These are phyloP conservation scores for Skeletonema grethae DNA, from an alignment of 108 stramenopile species.

Conservation along the genomic window DNA sequence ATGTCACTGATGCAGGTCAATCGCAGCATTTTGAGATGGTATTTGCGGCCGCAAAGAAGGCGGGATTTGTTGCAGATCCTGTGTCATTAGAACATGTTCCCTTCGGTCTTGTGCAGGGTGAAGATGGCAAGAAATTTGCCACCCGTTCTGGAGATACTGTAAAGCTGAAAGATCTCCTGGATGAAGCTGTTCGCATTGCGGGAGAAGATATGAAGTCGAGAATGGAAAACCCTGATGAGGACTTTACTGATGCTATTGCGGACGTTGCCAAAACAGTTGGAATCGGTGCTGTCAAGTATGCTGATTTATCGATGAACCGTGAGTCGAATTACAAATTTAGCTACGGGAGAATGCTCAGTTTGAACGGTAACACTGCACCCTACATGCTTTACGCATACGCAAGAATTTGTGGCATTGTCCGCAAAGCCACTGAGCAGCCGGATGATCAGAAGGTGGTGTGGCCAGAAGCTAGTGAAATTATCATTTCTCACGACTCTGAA, in stretches of 20 bases:
- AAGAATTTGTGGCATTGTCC: constrained; percentile 92
- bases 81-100: constrained; percentile 93
- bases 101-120: constrained; percentile 98
- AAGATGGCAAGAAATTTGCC: constrained; percentile 98
- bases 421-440: constrained; percentile 82
- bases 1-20: constrained; percentile 98
- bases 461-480: constrained; percentile 72
- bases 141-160: constrained; percentile 98
- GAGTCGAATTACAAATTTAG: constrained; percentile 97
- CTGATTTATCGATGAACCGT: constrained; percentile 96
- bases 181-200: constrained; percentile 92
- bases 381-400: constrained; percentile 99
- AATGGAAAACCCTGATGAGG: constrained; percentile 49
- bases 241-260: constrained; percentile 55
- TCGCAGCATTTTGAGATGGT: constrained; percentile 94
- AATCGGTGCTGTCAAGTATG: constrained; percentile 99
- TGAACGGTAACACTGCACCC: constrained; percentile 98
- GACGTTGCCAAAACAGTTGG: constrained; percentile 86
- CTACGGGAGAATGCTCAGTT: constrained; percentile 97
- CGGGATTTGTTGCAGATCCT: constrained; percentile 69
- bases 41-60: constrained; percentile 88
- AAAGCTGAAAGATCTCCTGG: constrained; percentile 95
- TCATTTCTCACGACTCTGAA: constrained; percentile 86
- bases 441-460: constrained; percentile 62
- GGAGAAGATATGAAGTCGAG: constrained; percentile 77